Conservation (phyloP, 805 yeast genomes). For the Metschnikowia cubensis region DNA sequence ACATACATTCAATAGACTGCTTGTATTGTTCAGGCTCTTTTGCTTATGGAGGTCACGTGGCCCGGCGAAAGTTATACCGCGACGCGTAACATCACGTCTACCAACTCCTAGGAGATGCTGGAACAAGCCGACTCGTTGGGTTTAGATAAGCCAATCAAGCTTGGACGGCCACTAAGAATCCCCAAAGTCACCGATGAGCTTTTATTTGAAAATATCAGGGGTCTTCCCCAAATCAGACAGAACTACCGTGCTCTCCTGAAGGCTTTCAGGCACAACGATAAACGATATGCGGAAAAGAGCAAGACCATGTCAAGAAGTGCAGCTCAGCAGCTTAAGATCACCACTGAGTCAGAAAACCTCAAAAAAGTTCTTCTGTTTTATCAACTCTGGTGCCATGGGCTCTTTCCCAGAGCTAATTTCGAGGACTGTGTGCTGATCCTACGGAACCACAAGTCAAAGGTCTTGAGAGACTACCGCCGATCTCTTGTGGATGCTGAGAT, state of each 20-base stretch:
- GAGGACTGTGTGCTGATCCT: slow-evolving; percentile 17
- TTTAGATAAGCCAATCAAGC: slow-evolving; percentile 34
- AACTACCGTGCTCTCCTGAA: slow-evolving; percentile 27
- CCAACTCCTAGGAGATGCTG: slow-evolving; percentile 2
- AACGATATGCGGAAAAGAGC: slow-evolving; percentile 11
- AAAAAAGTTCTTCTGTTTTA: slow-evolving; percentile 37
- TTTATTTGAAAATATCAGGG: slow-evolving; percentile 30
- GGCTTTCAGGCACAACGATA: slow-evolving; percentile 28
- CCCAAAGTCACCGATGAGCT: slow-evolving; percentile 40
- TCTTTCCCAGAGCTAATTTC: slow-evolving; percentile 19
- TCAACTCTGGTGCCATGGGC: slow-evolving; percentile 44
- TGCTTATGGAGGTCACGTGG: background rate
- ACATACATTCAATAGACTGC: no score
- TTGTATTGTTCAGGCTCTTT: no score
- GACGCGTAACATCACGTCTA: background rate
- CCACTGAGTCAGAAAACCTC: slow-evolving; percentile 34
- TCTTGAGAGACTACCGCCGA: slow-evolving; percentile 13
- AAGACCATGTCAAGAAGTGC: slow-evolving; percentile 15
- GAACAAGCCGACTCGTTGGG: slow-evolving; percentile 26
- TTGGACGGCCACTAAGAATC: slow-evolving; percentile 27
- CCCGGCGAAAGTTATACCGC: background rate
- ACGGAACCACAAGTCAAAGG: slow-evolving; percentile 12
- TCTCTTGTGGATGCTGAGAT: slow-evolving; percentile 15
- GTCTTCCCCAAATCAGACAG: slow-evolving; percentile 30
- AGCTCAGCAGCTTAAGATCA: slow-evolving; percentile 21